Base-by-base conservation (phyloP, 2,329 filamentous ascomycete genomes). In the Fusarium lyarnte region DNA sequence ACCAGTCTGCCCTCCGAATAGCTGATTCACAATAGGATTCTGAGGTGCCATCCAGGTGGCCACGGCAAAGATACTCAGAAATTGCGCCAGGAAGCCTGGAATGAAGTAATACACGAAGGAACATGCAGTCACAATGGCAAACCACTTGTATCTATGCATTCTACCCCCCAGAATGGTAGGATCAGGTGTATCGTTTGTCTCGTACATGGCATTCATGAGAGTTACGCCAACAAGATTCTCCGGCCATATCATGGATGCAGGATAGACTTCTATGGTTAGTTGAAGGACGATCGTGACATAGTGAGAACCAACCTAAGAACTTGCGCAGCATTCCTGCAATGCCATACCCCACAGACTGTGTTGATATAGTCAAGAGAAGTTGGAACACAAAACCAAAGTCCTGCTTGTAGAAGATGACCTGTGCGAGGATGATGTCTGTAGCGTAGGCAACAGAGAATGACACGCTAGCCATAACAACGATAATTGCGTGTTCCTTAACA, bases 191-290 rank as follows among this genome's bases (percentile, higher is more conserved):
- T 87, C 83, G 39, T 87, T 85, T 31, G 81, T 81, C 70, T 94
- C 92, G 77, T 94, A 92, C 84, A 94, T 90, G 67, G 91, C 90
- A 73, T 91, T 91, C 84, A 94, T 91, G 39, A 94, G 81, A 2
- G 90, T 88, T 12, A 91, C 88, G 9, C 88, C 87, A 58, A 92
- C 90, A 29, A 94, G 83, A 54, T 89, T 92, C 4, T 84, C 86
- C 0, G 92, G 92, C 91, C 92, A 94, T 65, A 94, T 93, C 90
- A 94, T 93, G 14, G 91, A 88, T 1, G 91, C 90, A 7, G 89
- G 89, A 73, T 90, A 90, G 16, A 89, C 87, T 88, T 60, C 10
- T 25, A 21, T 5, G 3, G 45, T 77, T n/a, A 76, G 72, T 53
- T 31, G 41, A 27, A n/a, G 12, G 21, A n/a, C 3, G 11, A 27